phyloP scores from a whole-genome alignment of 1,139 yeast genomes.

The Geotrichum citri-aurantii region DNA sequence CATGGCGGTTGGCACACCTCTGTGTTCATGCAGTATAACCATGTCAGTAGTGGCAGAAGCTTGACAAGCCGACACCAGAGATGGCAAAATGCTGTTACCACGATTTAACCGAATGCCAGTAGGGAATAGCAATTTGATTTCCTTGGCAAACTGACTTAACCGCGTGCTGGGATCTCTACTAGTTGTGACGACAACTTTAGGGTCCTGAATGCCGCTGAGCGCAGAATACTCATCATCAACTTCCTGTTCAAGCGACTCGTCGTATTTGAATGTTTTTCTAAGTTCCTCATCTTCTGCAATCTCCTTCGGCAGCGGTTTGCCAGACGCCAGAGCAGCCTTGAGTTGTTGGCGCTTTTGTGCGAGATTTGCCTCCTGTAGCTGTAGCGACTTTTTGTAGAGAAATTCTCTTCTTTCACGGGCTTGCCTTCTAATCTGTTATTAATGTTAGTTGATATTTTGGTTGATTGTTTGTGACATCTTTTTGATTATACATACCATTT shows the following conservation, averaged over 20 bases:
- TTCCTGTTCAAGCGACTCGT: slow-evolving; percentile 53
- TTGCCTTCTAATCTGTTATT: slow-evolving; percentile 69
- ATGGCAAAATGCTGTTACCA: slow-evolving; percentile 86
- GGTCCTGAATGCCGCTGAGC: slow-evolving; percentile 82
- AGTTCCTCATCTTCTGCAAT: slow-evolving; percentile 79
- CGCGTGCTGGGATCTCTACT: slow-evolving; percentile 86
- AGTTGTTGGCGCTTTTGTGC: slow-evolving; percentile 83
- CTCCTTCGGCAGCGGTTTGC: slow-evolving; percentile 84
- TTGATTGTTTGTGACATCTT: background rate
- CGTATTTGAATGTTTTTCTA: slow-evolving; percentile 77
- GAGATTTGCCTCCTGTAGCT: slow-evolving; percentile 80
- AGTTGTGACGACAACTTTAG: slow-evolving; percentile 89
- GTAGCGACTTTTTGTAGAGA: slow-evolving; percentile 79
- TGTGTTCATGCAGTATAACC: slow-evolving; percentile 84
- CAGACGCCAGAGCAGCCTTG: slow-evolving; percentile 83
- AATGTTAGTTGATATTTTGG: background rate
- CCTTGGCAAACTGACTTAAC: slow-evolving; percentile 86
- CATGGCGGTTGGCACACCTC: slow-evolving; percentile 95
- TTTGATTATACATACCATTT: background rate
- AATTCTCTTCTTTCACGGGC: slow-evolving; percentile 96
- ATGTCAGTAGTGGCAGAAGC: slow-evolving; percentile 74
- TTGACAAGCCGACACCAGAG: slow-evolving; percentile 77
- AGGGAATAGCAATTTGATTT: slow-evolving; percentile 82
- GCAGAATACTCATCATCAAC: slow-evolving; percentile 89
- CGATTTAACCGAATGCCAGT: slow-evolving; percentile 83